Evolutionary conservation across 2,329 filamentous ascomycete species (phyloP).

Genomic region (Davidsoniella eucalypti): DNA sequence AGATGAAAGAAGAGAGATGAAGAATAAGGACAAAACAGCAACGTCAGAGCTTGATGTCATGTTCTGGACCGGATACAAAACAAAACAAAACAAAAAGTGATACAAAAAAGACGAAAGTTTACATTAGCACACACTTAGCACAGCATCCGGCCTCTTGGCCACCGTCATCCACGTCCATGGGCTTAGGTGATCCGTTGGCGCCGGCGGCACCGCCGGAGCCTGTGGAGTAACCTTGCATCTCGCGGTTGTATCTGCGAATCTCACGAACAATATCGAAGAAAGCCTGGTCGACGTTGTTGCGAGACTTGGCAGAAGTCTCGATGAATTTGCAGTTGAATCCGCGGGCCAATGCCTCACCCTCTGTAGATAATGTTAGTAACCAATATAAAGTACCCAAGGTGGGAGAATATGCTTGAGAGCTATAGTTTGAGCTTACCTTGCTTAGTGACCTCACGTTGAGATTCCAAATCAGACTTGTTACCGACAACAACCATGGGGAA

Average conservation of each 20-base stretch:
- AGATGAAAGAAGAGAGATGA: neutral
- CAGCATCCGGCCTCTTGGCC: constrained; percentile 63
- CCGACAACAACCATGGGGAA: constrained; percentile 98
- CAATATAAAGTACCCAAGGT: neutral
- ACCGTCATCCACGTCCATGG: constrained; percentile 64
- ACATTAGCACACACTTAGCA: constrained; percentile 78
- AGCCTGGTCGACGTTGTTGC: constrained; percentile 94
- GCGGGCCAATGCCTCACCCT: constrained; percentile 73
- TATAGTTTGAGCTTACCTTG: constrained; percentile 49
- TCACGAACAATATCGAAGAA: constrained; percentile 98
- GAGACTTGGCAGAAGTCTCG: constrained; percentile 95
- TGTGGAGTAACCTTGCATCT: constrained; percentile 77
- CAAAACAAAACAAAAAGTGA: too few species aligned
- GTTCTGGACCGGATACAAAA: too few species aligned
- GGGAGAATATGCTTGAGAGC: constrained; percentile 1
- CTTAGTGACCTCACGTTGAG: constrained; percentile 77
- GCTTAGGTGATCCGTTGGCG: constrained; percentile 44
- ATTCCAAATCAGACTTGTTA: constrained; percentile 97
- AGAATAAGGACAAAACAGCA: neutral
- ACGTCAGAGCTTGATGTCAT: too few species aligned
- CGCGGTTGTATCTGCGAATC: constrained; percentile 95
- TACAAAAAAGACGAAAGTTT: constrained; percentile 20
- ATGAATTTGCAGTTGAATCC: constrained; percentile 96
- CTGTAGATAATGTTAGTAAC: constrained; percentile 29
- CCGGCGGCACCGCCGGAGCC: constrained; percentile 49